These are phyloP conservation scores for Saururus chinensis DNA, from an alignment of 164 flowering plant genomes.

Conservation along the genomic window DNA sequence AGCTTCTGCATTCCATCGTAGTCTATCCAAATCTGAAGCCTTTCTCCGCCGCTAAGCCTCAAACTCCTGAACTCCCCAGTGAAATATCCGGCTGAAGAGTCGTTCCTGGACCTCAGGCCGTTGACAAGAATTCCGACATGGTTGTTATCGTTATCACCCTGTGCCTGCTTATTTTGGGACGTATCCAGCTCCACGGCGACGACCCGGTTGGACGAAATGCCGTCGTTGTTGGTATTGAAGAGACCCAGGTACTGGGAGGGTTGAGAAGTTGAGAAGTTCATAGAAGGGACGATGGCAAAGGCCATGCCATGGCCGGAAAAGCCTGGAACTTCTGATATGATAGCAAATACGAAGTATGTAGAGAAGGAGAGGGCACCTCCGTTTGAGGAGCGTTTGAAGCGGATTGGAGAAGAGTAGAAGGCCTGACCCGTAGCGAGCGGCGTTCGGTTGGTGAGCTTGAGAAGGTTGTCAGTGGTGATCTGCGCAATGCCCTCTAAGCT, in stretches of 20 bases:
- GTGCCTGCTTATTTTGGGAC: not conserved
- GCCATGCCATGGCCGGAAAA: conserved; percentile 17
- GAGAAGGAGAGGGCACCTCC: conserved; percentile 15
- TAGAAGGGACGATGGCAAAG: conserved; percentile 15
- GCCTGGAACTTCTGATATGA: conserved; percentile 1
- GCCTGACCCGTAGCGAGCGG: conserved; percentile 2
- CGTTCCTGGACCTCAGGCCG: conserved; percentile 7
- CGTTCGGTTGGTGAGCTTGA: conserved; percentile 6
- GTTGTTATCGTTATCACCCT: conserved; percentile 10
- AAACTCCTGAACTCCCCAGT: conserved; percentile 1
- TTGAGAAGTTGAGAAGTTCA: conserved; percentile 3
- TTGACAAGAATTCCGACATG: conserved; percentile 20
- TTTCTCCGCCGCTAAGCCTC: conserved; percentile 11
- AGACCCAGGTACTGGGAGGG: conserved; percentile 14
- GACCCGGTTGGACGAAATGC: conserved; percentile 6
- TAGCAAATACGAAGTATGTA: conserved; percentile 22
- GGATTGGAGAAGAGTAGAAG: conserved; percentile 7
- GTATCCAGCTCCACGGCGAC: conserved; percentile 20
- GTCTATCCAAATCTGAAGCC: conserved; percentile 21
- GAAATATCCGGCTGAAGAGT: conserved; percentile 11
- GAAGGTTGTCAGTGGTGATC: conserved; percentile 5
- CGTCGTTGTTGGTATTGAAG: conserved; percentile 10
- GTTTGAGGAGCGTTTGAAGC: conserved; percentile 11
- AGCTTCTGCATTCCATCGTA: conserved; percentile 8
- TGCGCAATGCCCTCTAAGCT: conserved; percentile 6